Conservation (phyloP, 805 yeast genomes). For the Nakazawaea ernobii region DNA sequence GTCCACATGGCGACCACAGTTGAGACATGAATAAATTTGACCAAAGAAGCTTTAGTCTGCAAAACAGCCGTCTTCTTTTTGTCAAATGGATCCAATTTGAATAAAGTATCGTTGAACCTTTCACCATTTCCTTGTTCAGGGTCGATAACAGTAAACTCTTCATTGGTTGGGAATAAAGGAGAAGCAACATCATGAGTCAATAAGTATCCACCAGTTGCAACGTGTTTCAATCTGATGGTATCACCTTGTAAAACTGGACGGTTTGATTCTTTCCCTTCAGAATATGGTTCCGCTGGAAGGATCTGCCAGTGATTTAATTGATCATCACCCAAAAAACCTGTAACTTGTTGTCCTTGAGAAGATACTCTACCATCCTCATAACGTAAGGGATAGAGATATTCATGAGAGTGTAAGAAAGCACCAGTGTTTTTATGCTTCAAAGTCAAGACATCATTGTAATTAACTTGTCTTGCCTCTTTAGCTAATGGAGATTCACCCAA, state of each 20-base stretch:
- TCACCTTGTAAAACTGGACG: constrained; percentile 66
- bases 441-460: constrained; percentile 73
- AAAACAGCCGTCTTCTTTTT: constrained; percentile 45
- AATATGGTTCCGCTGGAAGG: constrained; percentile 50
- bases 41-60: constrained; percentile 63
- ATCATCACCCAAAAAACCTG: constrained; percentile 48
- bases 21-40: constrained; percentile 75
- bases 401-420: constrained; percentile 80
- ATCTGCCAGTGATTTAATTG: constrained; percentile 84
- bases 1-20: constrained; percentile 95
- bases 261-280: constrained; percentile 29
- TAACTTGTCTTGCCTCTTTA: constrained; percentile 60
- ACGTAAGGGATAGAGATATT: constrained; percentile 72
- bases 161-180: constrained; percentile 86
- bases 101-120: constrained; percentile 69
- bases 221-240: constrained; percentile 72
- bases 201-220: constrained; percentile 71
- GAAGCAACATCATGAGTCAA: constrained; percentile 96
- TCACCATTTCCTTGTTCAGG: constrained; percentile 51
- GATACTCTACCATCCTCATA: constrained; percentile 96
- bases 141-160: constrained; percentile 77
- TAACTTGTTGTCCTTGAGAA: constrained; percentile 92
- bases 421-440: constrained; percentile 76
- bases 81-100: constrained; percentile 60
- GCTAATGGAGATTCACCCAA: constrained; percentile 79